Conservation (phyloP, 768 basidiomycete genomes). For the Russula abietina region DNA sequence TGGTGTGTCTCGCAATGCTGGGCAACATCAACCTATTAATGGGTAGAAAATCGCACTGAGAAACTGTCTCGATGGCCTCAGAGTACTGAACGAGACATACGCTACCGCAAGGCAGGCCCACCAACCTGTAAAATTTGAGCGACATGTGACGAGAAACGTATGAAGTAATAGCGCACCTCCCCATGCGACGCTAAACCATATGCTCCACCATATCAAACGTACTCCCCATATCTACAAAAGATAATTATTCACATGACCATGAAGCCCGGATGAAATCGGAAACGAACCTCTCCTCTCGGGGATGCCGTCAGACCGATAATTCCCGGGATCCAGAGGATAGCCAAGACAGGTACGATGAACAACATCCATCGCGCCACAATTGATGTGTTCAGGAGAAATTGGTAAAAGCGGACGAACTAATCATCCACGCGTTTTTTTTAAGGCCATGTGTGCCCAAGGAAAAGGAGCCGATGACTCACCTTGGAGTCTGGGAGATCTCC, state of each 20-base stretch:
- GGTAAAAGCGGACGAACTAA: slow-evolving; percentile 58
- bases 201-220: slow-evolving; percentile 69
- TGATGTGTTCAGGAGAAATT: slow-evolving; percentile 68
- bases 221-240: slow-evolving; percentile 49
- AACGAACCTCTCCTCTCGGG: slow-evolving; percentile 46
- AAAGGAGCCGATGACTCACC: slow-evolving; percentile 30
- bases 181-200: slow-evolving; percentile 81
- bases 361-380: slow-evolving; percentile 76
- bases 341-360: slow-evolving; percentile 70
- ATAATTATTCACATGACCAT: not conserved
- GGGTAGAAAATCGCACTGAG: not conserved
- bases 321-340: slow-evolving; percentile 64
- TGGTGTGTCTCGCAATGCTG: slow-evolving; percentile 47
- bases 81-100: slow-evolving; percentile 36
- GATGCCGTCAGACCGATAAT: slow-evolving; percentile 56
- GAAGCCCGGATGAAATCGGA: slow-evolving; percentile 16
- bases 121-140: slow-evolving; percentile 46
- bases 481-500: slow-evolving; percentile 55
- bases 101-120: slow-evolving; percentile 66
- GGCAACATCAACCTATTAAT: slow-evolving; percentile 39
- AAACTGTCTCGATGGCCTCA: not conserved
- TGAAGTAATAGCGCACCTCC: slow-evolving; percentile 35
- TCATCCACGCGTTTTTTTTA: not conserved
- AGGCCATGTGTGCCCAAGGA: not conserved
- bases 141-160: not conserved